A percentile compares a stretch with the other conserved stretches of the same genome.
These are phyloP conservation scores for Batkoa obscura DNA, from an alignment of 371 early-diverging fungal genomes.

Conservation along the genomic window DNA sequence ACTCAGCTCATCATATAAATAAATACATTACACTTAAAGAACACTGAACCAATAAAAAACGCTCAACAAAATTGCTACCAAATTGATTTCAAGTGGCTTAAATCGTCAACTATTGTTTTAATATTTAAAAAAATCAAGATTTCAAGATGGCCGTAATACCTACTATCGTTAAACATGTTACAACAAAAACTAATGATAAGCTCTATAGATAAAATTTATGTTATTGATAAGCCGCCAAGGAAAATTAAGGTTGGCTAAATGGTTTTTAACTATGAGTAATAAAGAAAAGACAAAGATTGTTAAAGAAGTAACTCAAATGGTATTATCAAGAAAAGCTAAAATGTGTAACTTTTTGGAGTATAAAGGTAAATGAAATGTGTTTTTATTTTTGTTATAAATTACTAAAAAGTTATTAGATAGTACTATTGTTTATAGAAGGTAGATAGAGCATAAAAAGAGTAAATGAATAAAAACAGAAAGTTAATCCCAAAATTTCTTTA, in stretches of 20 bases:
- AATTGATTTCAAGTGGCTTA: no score
- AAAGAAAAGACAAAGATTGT: constrained; percentile 89
- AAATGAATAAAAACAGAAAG: not conserved
- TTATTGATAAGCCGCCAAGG: constrained; percentile 53
- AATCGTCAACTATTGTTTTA: no score
- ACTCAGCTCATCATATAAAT: no score
- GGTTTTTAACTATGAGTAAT: constrained; percentile 78
- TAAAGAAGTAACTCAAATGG: constrained; percentile 82
- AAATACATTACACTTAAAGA: no score
- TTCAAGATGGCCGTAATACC: no score
- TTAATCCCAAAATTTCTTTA: constrained; percentile 12
- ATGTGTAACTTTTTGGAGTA: constrained; percentile 97
- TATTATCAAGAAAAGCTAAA: constrained; percentile 72
- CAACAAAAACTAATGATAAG: not conserved
- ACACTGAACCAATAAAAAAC: no score
- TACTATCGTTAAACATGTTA: no score
- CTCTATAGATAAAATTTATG: constrained; percentile 39
- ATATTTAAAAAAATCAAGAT: no score
- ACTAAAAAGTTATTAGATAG: constrained; percentile 34
- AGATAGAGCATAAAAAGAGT: not conserved
- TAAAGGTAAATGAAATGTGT: constrained; percentile 36
- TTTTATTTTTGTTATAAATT: not conserved
- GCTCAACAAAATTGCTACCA: no score
- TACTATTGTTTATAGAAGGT: constrained; percentile 85
- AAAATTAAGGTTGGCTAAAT: constrained; percentile 87